Conservation (phyloP, 306 rosid genomes). For the Citrullus mucosospermus region DNA sequence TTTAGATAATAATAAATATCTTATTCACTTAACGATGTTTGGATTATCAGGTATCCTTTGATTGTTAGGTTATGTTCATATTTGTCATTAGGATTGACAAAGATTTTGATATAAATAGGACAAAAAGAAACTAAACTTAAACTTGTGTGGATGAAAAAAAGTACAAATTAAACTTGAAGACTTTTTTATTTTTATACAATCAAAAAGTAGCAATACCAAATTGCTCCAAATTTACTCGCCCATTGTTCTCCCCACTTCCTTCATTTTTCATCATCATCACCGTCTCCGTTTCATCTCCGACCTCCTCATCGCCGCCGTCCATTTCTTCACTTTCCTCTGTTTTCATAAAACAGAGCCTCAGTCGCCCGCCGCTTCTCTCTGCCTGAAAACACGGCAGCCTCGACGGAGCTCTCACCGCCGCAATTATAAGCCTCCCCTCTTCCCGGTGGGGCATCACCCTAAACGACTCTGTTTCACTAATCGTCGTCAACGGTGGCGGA, state of each 20-base stretch:
- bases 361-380: constrained; percentile 75
- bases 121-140: not conserved
- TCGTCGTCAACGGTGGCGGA: constrained; percentile 97
- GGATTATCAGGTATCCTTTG: too few relatives aligned
- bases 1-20: too few relatives aligned
- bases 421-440: constrained; percentile 58
- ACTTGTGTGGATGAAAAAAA: not conserved
- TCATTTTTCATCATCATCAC: not conserved
- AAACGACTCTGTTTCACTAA: constrained; percentile 50
- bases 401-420: constrained; percentile 42
- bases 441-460: constrained; percentile 59
- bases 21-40: too few relatives aligned
- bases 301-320: constrained; percentile 11
- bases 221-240: not conserved
- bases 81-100: not conserved
- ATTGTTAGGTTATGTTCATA: too few relatives aligned
- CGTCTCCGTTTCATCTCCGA: not conserved
- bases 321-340: constrained; percentile 16
- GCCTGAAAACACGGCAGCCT: constrained; percentile 38
- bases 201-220: not conserved
- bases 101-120: not conserved
- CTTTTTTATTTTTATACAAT: not conserved
- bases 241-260: not conserved
- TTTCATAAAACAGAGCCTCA: constrained; percentile 42
- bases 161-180: not conserved